Conservation (phyloP, 1,139 yeast species). For the Arxiozyma slooffiae region DNA sequence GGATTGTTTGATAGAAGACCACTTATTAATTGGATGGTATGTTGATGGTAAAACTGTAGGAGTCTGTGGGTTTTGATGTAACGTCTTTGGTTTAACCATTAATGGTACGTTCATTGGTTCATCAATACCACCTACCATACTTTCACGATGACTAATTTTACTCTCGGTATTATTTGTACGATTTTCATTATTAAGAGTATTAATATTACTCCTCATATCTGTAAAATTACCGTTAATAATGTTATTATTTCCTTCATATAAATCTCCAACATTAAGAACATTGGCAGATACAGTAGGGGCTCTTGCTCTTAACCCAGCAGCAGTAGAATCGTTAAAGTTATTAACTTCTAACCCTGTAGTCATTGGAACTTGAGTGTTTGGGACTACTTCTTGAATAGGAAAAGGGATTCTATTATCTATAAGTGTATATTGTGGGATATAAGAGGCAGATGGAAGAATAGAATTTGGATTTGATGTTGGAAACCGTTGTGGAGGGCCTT, state of each 20-base stretch:
- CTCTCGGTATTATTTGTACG: background rate
- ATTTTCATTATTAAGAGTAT: slow-evolving; percentile 4
- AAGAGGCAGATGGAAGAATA: slow-evolving; percentile 18
- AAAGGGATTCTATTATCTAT: slow-evolving; percentile 10
- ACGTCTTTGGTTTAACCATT: slow-evolving; percentile 30
- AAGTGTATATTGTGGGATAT: slow-evolving; percentile 23
- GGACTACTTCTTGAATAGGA: slow-evolving; percentile 28
- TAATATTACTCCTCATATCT: slow-evolving; percentile 2
- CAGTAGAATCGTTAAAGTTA: background rate
- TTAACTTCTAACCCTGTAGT: background rate
- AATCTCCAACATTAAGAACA: slow-evolving; percentile 13
- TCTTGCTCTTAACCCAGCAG: slow-evolving; percentile 7
- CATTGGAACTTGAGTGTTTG: slow-evolving; percentile 24
- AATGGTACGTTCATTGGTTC: slow-evolving; percentile 20
- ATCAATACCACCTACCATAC: slow-evolving; percentile 4
- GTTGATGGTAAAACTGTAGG: slow-evolving; percentile 32
- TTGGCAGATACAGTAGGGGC: slow-evolving; percentile 19
- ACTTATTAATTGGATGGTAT: slow-evolving; percentile 29
- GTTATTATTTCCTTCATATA: slow-evolving; percentile 7
- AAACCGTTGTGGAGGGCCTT: slow-evolving; percentile 3
- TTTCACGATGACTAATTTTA: background rate
- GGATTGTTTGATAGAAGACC: slow-evolving; percentile 27
- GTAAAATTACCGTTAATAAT: slow-evolving; percentile 1
- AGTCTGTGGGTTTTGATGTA: slow-evolving; percentile 32
- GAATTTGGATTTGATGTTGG: slow-evolving; percentile 1